Conservation (phyloP, 176 grass and related monocot species). For the Carex kokanica region DNA sequence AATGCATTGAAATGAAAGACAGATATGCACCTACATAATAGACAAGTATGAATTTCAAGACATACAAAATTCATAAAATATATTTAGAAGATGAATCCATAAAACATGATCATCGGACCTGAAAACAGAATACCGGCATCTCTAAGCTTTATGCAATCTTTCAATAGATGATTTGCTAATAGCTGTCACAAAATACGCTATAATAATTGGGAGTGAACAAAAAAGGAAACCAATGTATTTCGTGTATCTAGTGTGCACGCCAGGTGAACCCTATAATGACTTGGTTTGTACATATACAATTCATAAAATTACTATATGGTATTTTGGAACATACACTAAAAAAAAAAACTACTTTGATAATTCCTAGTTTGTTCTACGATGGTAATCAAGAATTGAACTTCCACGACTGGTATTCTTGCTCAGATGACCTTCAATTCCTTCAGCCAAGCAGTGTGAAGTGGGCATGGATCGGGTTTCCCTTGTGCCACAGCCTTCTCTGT, state of each 20-base stretch:
- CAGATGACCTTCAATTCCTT: constrained; percentile 94
- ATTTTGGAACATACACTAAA: neutral
- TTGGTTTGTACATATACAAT: neutral
- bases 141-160: neutral
- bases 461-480: constrained; percentile 72
- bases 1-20: too few species aligned
- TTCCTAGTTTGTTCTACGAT: neutral
- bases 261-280: neutral
- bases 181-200: neutral
- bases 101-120: too few species aligned
- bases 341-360: neutral
- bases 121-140: neutral
- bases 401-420: neutral
- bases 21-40: too few species aligned
- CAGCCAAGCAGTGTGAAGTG: constrained; percentile 91
- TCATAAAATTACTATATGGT: neutral
- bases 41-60: too few species aligned
- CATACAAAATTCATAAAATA: too few species aligned
- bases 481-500: constrained; percentile 60
- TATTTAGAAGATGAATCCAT: too few species aligned
- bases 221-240: neutral
- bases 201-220: neutral
- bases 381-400: neutral
- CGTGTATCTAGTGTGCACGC: neutral
- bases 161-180: neutral